Evolutionary conservation across 2,329 filamentous ascomycete species (phyloP).

Genomic region (Xylaria sp.): DNA sequence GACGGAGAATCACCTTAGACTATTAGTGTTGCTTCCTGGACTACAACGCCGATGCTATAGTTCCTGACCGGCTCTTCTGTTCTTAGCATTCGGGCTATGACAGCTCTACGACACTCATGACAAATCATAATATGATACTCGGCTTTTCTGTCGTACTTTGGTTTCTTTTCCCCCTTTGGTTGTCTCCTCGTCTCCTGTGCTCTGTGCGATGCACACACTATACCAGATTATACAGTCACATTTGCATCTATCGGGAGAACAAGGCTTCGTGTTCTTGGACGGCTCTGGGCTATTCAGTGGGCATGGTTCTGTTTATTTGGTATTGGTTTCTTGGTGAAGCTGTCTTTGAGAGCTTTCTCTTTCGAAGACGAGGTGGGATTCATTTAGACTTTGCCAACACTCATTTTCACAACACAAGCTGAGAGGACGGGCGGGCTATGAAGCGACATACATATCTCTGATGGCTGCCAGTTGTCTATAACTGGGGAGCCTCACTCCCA

Average conservation of each 20-base stretch:
- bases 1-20: slow-evolving; percentile 11
- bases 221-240: slow-evolving; percentile 40
- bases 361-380: not conserved
- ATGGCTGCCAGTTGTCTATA: slow-evolving; percentile 31
- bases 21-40: slow-evolving; percentile 10
- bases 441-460: slow-evolving; percentile 30
- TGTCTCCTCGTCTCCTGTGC: slow-evolving; percentile 16
- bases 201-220: slow-evolving; percentile 25
- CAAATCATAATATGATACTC: slow-evolving; percentile 24
- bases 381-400: slow-evolving; percentile 3
- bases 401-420: slow-evolving; percentile 33
- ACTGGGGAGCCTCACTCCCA: slow-evolving; percentile 37
- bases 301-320: slow-evolving; percentile 8
- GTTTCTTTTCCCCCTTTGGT: slow-evolving; percentile 12
- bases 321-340: slow-evolving; percentile 20
- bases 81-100: slow-evolving; percentile 11
- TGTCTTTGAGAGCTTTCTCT: not conserved
- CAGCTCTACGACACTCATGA: slow-evolving; percentile 30
- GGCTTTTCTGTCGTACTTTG: slow-evolving; percentile 27
- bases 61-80: not conserved
- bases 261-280: slow-evolving; percentile 15
- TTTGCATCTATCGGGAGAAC: slow-evolving; percentile 33
- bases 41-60: slow-evolving; percentile 8
- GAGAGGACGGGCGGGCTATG: slow-evolving; percentile 32
- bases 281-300: slow-evolving; percentile 17